Base-by-base conservation (phyloP, 345 rosid species). In the Boechera retrofracta region DNA sequence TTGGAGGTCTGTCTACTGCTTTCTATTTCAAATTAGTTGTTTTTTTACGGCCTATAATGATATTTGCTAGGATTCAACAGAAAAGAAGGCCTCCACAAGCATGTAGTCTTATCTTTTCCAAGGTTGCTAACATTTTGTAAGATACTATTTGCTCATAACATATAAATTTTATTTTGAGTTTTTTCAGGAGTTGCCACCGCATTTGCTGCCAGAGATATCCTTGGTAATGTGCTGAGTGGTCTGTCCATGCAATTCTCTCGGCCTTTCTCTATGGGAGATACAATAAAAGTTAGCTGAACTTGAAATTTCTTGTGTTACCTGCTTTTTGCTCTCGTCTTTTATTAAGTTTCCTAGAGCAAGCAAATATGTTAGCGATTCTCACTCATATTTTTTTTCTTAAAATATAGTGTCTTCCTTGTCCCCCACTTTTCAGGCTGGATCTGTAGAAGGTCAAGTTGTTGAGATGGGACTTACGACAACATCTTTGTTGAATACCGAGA, bases 221-320 rank as follows among this genome's bases (percentile, higher is more conserved):
- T 95, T 71, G 97, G 99, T 49, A 95, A 95, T 82, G 88, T 95
- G 75, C 88, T 95, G 51, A 90, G 92, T 82, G 99, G 99, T 29
- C 82, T 90, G 68, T 90, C 94, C 16, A 87, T 95, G 86, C 96
- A 90, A 75, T 91, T 92, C 69, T 88, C 93, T 5, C 86, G 77
- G 80, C 99, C 99, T 6, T 95, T 94, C 83, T 89, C 96, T 3
- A 78, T 95, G 70, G 99, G 99, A 70, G 99, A 95, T 84, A 90
- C 92, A 2, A 95, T 95, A 68, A 91, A 92, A 84, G 99, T 91
- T 85, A 79, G 90, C 79, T 67, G 44, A 41, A 31, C 57, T 31
- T 42, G 29, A 28, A 13, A 1, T 60, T 3, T 52, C 21, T 69
- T 54, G 29, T 13, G 63, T 69, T 41, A 13, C 61, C 2, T 54